Evolutionary conservation across 2,329 filamentous ascomycete species (phyloP).

Genomic region (Fusarium humuli): DNA sequence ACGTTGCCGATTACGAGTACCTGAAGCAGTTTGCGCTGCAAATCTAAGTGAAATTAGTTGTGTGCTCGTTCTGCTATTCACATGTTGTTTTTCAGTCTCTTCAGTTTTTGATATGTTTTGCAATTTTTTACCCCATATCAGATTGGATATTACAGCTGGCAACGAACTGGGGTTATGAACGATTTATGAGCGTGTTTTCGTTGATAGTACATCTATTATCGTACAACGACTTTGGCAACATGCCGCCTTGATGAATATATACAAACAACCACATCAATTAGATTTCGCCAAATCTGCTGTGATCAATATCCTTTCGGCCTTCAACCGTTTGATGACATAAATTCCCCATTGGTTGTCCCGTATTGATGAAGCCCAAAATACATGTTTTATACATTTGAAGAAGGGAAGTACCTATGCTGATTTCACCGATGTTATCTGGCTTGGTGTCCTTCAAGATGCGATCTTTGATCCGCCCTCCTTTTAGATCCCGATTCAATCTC

Average conservation of each 20-base stretch:
- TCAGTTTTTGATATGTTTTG: slow-evolving; percentile 11
- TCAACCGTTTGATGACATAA: not conserved
- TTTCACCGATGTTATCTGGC: not conserved
- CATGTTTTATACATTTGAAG: slow-evolving; percentile 15
- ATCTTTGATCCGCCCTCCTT: not conserved
- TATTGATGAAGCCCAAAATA: slow-evolving; percentile 8
- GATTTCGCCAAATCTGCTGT: slow-evolving; percentile 16
- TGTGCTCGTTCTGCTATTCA: slow-evolving; percentile 10
- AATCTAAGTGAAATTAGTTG: slow-evolving; percentile 22
- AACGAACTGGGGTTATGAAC: slow-evolving; percentile 20
- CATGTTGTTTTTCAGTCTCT: slow-evolving; percentile 15
- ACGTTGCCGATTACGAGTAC: slow-evolving; percentile 82
- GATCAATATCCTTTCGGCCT: slow-evolving; percentile 4
- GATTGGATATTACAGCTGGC: slow-evolving; percentile 27
- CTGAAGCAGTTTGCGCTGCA: slow-evolving; percentile 73
- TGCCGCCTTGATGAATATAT: slow-evolving; percentile 37
- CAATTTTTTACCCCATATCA: slow-evolving; percentile 11
- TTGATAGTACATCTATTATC: slow-evolving; percentile 48
- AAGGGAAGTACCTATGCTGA: not conserved
- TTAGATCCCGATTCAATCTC: not conserved
- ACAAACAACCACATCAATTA: slow-evolving; percentile 35
- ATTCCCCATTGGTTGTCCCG: slow-evolving; percentile 1
- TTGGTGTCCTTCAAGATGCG: not conserved
- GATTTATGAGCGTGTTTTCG: slow-evolving; percentile 39
- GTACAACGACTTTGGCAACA: slow-evolving; percentile 46